Evolutionary conservation across 2,329 filamentous ascomycete genomes (phyloP), one percentile per base, ranked within the genome.

Genomic region (Curvularia hawaiiensis): DNA sequence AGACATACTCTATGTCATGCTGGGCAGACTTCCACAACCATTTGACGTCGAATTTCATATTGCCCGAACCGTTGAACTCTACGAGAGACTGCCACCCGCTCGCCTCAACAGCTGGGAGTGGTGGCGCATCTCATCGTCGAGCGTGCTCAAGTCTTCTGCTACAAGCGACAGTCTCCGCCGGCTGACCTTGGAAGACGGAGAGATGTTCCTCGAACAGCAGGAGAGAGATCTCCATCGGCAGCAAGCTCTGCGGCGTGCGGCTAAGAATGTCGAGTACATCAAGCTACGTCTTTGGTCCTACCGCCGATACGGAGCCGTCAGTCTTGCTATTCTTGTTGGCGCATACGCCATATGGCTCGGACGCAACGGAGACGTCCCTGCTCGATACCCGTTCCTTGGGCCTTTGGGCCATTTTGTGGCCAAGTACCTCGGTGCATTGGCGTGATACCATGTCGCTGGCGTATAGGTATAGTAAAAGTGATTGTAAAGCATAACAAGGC

Each of bases 1-100:
- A 7, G 94, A 98, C 70, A 96, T 99, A 85, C 84, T 99, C 24
- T 92, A 97, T 74, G 90, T 89, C 59, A 88, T 91, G 35, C 85
- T 99, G 12, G 91, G 91, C 41, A 97, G 95, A 75, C 83, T 99
- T 7, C 95, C 95, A 0, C 84, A 87, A 50, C 88, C 89, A 18
- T 85, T 97, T 56, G 85, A 96, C 71, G 80, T 99, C 24, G 94
- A 99, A 64, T 80, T 80, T 8, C 83, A 97, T 51, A 89, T 99
- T 61, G 73, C 80, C 18, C 82, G 83, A 50, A 87, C 94, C 0
- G 81, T 86, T 3, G 71, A 73, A 28, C 82, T 98, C 0, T 90
- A 89, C 73, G 75, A 82, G 7, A 70, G 77, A 2, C 80, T 90
- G 64, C 94, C 93, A 1, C 95, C 94, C 0, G 85, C 91, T 64